Evolutionary conservation across 2,329 filamentous ascomycete genomes (phyloP), one percentile per base, ranked within the genome.

Genomic region (Fusarium globosum): DNA sequence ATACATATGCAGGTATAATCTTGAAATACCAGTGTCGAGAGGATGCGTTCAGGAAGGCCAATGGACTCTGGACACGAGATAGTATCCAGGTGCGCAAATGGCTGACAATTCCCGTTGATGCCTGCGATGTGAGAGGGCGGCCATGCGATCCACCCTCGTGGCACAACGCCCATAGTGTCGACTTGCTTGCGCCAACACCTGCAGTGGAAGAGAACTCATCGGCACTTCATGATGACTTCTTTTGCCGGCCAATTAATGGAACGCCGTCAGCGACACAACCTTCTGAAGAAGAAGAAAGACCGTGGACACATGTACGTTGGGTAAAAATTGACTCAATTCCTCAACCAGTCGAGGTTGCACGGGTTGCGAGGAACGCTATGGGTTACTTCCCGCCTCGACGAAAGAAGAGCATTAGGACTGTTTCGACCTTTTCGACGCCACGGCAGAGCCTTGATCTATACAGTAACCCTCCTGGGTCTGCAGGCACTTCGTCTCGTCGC

Each of bases 21-120:
- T 91, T 99, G 73, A 93, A 92, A 77, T 99, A 97, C 82, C 92
- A 94, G 77, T 98, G 96, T 81, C 90, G 93, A 71, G 91, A 95
- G 63, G 92, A 95, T 53, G 88, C 93, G 4, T 91, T 99, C 74
- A 89, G 94, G 66, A 96, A 94, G 80, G 91, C 94, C 43, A 99
- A 99, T 80, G 91, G 96, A 16, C 91, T 99, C 78, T 99, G 96
- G 96, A 94, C 95, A 12, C 94, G 95, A 72, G 96, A 98, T 80
- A 94, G 91, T 71, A 92, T 98, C 41, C 96, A 98, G 80, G 90
- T 91, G 53, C 91, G 95, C 67, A 94, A 94, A 78, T 92, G 90
- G 72, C 88, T 99, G 21, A 88, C 95, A 14, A 85, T 99, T 59
- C 96, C 96, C 0, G 94, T 98, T 9, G 95, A 97, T 81, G 93